These are phyloP conservation scores for Russula brevipes DNA, from an alignment of 768 basidiomycete species.

Conservation along the genomic window DNA sequence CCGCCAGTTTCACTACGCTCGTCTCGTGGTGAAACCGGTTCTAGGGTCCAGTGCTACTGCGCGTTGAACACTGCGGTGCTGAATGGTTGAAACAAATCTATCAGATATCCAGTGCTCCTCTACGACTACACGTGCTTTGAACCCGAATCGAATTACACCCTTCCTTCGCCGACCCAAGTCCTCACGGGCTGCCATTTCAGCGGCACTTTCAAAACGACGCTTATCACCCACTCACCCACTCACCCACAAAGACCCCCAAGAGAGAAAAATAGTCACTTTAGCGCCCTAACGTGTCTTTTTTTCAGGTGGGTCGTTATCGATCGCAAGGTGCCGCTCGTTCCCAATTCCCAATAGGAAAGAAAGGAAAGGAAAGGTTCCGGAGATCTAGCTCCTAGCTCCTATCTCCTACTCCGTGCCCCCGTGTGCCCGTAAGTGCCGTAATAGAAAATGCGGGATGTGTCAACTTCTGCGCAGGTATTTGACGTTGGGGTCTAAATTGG, in stretches of 20 bases:
- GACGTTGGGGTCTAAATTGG: no score
- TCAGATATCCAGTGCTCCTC: neutral
- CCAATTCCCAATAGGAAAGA: neutral
- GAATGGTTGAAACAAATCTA: neutral
- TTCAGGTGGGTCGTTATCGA: conserved; percentile 4
- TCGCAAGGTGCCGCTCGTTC: neutral
- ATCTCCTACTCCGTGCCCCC: neutral
- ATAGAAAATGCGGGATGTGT: no score
- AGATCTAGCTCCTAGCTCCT: neutral
- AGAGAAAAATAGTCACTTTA: no score
- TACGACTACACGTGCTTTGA: neutral
- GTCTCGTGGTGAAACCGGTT: neutral
- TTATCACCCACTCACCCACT: no score
- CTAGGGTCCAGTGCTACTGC: no score
- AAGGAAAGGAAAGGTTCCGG: neutral
- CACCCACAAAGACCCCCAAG: no score
- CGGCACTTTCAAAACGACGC: neutral
- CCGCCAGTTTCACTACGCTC: neutral
- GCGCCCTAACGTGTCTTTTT: no score
- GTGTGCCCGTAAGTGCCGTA: neutral
- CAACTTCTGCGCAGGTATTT: no score
- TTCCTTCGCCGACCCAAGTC: neutral
- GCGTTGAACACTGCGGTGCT: no score
- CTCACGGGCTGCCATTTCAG: neutral
- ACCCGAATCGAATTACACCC: neutral